phyloP scores from a whole-genome alignment of 768 basidiomycete species.

The Termitomyces titanicus region DNA sequence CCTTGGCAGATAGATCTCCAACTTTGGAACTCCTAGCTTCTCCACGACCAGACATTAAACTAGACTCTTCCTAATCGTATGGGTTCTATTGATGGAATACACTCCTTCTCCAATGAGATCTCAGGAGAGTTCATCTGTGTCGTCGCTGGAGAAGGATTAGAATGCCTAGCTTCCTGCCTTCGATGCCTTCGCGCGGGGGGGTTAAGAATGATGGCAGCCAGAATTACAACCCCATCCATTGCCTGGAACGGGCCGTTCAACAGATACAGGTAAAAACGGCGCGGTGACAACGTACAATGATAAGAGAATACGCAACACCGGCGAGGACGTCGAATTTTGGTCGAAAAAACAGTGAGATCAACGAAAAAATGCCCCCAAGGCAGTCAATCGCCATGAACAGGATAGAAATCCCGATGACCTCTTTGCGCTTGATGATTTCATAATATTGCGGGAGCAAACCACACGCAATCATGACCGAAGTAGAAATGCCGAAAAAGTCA shows the following conservation, averaged over 20 bases:
- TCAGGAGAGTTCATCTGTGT: not conserved
- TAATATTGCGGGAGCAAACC: constrained; percentile 61
- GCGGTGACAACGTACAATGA: constrained; percentile 43
- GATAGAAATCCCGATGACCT: constrained; percentile 67
- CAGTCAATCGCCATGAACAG: constrained; percentile 69
- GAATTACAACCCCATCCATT: constrained; percentile 56
- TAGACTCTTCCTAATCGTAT: not conserved
- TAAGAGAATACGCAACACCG: constrained; percentile 56
- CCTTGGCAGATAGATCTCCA: constrained; percentile 3
- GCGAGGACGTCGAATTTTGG: constrained; percentile 60
- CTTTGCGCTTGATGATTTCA: constrained; percentile 64
- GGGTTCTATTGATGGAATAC: not conserved
- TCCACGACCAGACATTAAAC: not conserved
- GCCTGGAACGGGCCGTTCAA: constrained; percentile 33
- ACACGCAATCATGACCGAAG: constrained; percentile 52
- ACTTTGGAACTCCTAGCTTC: not conserved
- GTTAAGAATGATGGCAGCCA: constrained; percentile 64
- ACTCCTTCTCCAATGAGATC: not conserved
- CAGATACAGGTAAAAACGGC: not conserved
- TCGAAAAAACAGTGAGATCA: constrained; percentile 68
- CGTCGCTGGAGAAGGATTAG: constrained; percentile 3
- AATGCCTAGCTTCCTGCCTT: constrained; percentile 13
- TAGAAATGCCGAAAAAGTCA: constrained; percentile 60
- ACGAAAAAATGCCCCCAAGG: constrained; percentile 66
- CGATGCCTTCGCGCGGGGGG: constrained; percentile 45